Evolutionary conservation across 129 eudicot genomes (phyloP).

Genomic region (Flaveria bidentis): DNA sequence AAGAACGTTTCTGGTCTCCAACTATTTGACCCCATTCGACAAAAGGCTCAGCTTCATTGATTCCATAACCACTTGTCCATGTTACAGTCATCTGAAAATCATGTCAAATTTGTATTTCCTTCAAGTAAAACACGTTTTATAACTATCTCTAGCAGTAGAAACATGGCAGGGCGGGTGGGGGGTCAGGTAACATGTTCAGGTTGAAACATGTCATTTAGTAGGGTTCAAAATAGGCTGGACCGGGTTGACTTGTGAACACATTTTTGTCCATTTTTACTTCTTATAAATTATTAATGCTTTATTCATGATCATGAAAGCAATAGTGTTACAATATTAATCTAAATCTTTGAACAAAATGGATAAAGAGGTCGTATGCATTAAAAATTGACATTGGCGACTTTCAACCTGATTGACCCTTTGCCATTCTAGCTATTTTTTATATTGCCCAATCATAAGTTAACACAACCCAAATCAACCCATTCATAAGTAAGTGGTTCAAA

Average conservation of each 20-base stretch:
- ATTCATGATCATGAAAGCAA: background rate
- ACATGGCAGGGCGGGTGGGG: background rate
- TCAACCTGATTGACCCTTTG: background rate
- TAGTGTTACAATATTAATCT: background rate
- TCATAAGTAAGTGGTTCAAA: background rate
- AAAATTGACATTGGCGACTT: background rate
- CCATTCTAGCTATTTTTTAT: background rate
- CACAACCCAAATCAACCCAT: background rate
- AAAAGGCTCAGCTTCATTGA: slow-evolving; percentile 60
- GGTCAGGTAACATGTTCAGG: background rate
- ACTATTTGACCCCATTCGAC: slow-evolving; percentile 70
- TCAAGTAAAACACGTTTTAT: slow-evolving; percentile 4
- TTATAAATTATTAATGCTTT: background rate
- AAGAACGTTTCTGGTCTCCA: slow-evolving; percentile 43
- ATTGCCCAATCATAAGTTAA: background rate
- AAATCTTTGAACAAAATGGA: background rate
- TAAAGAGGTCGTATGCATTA: background rate
- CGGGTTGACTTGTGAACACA: background rate
- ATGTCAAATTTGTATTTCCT: slow-evolving; percentile 12
- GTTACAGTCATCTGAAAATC: slow-evolving; percentile 73
- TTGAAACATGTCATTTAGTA: background rate
- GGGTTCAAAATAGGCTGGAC: background rate
- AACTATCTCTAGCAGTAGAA: background rate
- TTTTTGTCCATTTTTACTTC: background rate
- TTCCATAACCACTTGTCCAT: slow-evolving; percentile 88